phyloP scores from a whole-genome alignment of 352 stramenopile species.

The Globisporangium nodosum region DNA sequence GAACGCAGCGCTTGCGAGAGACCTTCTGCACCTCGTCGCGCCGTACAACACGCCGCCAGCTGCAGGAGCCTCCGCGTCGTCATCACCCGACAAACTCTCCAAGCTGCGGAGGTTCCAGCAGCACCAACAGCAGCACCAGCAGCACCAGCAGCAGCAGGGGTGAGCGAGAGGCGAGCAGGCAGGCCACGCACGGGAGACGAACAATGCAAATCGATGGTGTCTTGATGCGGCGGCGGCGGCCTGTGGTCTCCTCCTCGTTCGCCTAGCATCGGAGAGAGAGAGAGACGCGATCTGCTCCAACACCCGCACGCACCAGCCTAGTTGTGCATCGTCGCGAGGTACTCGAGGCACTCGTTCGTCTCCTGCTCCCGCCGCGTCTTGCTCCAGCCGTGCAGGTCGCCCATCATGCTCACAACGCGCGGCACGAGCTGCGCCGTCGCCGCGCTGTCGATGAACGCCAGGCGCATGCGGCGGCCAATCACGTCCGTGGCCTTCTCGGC shows the following conservation, averaged over 20 bases:
- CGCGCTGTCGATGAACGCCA: slow-evolving; percentile 91
- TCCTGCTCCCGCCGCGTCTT: slow-evolving; percentile 74
- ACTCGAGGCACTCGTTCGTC: slow-evolving; percentile 65
- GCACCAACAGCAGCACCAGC: slow-evolving; percentile 13
- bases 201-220: neutral
- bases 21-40: slow-evolving; percentile 57
- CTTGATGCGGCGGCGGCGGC: neutral
- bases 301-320: neutral
- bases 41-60: slow-evolving; percentile 29
- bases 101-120: slow-evolving; percentile 15
- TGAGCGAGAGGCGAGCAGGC: neutral
- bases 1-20: slow-evolving; percentile 41
- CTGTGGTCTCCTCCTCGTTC: neutral
- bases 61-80: neutral
- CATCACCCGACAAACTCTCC: slow-evolving; percentile 14
- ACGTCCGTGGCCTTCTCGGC: slow-evolving; percentile 92
- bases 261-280: neutral
- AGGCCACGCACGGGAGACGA: neutral
- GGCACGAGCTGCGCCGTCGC: slow-evolving; percentile 70
- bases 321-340: slow-evolving; percentile 86
- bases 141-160: slow-evolving; percentile 7
- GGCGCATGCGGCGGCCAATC: slow-evolving; percentile 87
- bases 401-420: slow-evolving; percentile 92
- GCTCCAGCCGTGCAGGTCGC: slow-evolving; percentile 80
- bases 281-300: no score